Evolutionary conservation across 306 rosid genomes (phyloP).

Genomic region (Citrullus amarus): DNA sequence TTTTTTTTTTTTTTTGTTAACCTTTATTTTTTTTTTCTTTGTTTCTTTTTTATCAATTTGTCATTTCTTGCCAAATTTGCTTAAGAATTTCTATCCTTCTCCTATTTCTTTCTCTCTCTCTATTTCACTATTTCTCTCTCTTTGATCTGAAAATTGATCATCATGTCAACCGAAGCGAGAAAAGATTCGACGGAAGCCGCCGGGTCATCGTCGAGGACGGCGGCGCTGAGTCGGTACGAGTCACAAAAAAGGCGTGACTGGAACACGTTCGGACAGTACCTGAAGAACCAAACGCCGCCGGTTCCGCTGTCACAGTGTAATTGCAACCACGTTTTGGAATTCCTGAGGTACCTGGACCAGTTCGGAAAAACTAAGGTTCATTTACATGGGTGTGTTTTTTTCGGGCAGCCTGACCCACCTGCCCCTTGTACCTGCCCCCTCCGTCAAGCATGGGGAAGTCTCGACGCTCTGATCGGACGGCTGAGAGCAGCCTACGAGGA

Average conservation of each 20-base stretch:
- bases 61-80: conserved; percentile 3
- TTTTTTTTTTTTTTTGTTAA: background rate
- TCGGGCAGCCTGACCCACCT: conserved; percentile 68
- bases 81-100: background rate
- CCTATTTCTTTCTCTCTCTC: background rate
- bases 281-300: conserved; percentile 46
- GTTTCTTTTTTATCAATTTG: background rate
- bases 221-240: conserved; percentile 45
- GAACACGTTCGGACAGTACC: conserved; percentile 63
- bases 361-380: conserved; percentile 70
- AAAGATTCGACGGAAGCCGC: conserved; percentile 16
- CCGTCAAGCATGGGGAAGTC: conserved; percentile 69
- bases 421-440: conserved; percentile 63
- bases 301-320: conserved; percentile 40
- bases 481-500: conserved; percentile 58
- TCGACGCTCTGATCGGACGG: conserved; percentile 55
- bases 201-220: conserved; percentile 1
- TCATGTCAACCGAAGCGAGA: conserved; percentile 22
- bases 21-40: background rate
- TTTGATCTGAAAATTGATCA: conserved; percentile 7
- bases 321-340: conserved; percentile 57
- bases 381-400: conserved; percentile 39
- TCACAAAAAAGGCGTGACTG: conserved; percentile 59
- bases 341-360: conserved; percentile 55
- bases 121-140: background rate